Conservation (phyloP, 176 grass and related monocot genomes). For the Triticum aestivum region DNA sequence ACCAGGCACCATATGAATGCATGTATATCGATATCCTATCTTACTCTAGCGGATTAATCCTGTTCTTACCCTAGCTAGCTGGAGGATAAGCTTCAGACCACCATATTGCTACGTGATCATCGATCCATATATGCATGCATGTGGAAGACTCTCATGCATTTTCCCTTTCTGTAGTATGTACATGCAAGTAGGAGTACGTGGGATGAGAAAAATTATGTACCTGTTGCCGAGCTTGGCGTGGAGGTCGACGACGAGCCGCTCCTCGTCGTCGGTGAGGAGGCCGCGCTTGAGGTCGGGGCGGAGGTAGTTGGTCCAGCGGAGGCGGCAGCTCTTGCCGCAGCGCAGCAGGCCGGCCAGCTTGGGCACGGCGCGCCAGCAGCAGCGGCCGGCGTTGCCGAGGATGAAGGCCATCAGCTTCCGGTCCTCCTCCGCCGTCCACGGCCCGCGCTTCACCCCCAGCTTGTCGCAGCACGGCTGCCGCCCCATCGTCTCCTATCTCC, state of each 20-base stretch:
- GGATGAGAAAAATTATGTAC: neutral
- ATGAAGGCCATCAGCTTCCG: constrained; percentile 86
- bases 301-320: constrained; percentile 94
- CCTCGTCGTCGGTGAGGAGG: constrained; percentile 80
- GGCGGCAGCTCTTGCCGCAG: constrained; percentile 95
- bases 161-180: no score
- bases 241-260: constrained; percentile 84
- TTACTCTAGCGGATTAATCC: neutral
- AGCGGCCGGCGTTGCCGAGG: constrained; percentile 74
- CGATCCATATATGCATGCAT: neutral
- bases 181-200: no score
- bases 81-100: neutral
- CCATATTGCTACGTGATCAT: neutral
- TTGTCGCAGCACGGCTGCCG: constrained; percentile 94
- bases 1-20: neutral
- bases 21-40: neutral
- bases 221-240: constrained; percentile 83
- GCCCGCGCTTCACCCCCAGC: constrained; percentile 76
- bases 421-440: constrained; percentile 92
- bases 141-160: no score
- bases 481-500: constrained; percentile 40
- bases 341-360: constrained; percentile 81
- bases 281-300: constrained; percentile 92
- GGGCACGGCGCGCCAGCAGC: constrained; percentile 91
- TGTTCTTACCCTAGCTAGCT: neutral